A percentile compares a stretch with the other conserved stretches of the same genome.
Evolutionary conservation across 306 rosid species (phyloP).

Genomic region (Elaeagnus macrophylla): DNA sequence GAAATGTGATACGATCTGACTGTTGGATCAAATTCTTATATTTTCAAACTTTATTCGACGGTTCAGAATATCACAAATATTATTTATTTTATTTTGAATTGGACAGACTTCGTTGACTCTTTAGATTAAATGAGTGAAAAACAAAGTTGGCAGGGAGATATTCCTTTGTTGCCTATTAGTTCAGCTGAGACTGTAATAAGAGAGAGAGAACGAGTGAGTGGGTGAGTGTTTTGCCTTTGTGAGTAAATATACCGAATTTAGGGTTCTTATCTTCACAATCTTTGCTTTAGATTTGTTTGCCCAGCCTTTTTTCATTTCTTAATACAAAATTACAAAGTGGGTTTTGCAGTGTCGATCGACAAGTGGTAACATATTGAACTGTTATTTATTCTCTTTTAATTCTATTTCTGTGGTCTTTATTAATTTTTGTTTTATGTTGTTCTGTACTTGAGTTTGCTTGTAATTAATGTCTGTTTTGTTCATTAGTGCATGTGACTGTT

Average conservation of each 20-base stretch:
- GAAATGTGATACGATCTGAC: rapidly evolving
- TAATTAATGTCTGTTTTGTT: slow-evolving; percentile 16
- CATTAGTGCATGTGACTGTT: neutral
- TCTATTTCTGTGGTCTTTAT: neutral
- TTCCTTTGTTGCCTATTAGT: slow-evolving; percentile 32
- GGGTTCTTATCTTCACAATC: slow-evolving; percentile 1
- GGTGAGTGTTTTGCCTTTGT: slow-evolving; percentile 2
- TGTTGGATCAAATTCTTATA: neutral
- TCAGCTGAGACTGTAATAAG: slow-evolving; percentile 21
- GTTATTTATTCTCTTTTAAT: slow-evolving; percentile 1
- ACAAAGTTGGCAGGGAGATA: slow-evolving; percentile 39
- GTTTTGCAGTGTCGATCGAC: slow-evolving; percentile 23
- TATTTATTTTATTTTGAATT: neutral
- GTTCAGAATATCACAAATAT: neutral
- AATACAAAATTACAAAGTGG: slow-evolving; percentile 15
- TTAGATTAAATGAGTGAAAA: slow-evolving; percentile 17
- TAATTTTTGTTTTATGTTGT: neutral
- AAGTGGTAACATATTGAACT: slow-evolving; percentile 36
- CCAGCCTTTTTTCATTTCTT: slow-evolving; percentile 3
- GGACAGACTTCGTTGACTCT: slow-evolving; percentile 27
- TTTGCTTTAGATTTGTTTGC: slow-evolving; percentile 5
- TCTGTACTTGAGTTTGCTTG: slow-evolving; percentile 13
- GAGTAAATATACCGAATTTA: slow-evolving; percentile 23
- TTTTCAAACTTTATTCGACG: neutral
- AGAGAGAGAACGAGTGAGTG: slow-evolving; percentile 14